A percentile compares a stretch with the other conserved stretches of the same genome.
These are phyloP conservation scores for Naganishia vaughanmartiniae DNA, from an alignment of 768 basidiomycete species.

Conservation along the genomic window DNA sequence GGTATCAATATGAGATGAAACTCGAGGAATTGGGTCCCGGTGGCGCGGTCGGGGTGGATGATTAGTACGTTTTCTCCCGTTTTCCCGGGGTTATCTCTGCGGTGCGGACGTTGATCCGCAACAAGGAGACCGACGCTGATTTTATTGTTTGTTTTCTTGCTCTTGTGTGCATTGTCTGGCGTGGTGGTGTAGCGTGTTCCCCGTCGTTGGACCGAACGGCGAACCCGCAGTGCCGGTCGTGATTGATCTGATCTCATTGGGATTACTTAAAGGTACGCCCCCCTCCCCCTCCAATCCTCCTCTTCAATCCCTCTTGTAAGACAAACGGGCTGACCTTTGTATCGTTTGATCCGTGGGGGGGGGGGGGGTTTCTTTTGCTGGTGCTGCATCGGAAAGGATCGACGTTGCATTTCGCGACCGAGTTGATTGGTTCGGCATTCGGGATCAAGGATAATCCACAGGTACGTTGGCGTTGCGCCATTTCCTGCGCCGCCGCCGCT, in stretches of 20 bases:
- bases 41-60: slow-evolving; percentile 66
- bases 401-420: slow-evolving; percentile 84
- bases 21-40: slow-evolving; percentile 65
- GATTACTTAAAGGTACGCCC: slow-evolving; percentile 65
- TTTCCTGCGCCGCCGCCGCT: too few species aligned
- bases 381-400: slow-evolving; percentile 56
- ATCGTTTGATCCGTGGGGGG: too few species aligned
- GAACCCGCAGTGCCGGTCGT: slow-evolving; percentile 57
- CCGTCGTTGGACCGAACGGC: slow-evolving; percentile 42
- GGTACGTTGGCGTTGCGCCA: too few species aligned
- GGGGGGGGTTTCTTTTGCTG: neutral
- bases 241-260: slow-evolving; percentile 80
- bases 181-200: slow-evolving; percentile 52
- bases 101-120: neutral
- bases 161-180: neutral
- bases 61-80: slow-evolving; percentile 66
- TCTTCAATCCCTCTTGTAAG: too few species aligned
- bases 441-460: slow-evolving; percentile 79
- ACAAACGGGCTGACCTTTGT: too few species aligned
- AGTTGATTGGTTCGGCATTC: slow-evolving; percentile 91
- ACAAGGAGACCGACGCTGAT: neutral
- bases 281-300: too few species aligned
- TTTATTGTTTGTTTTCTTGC: neutral
- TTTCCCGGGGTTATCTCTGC: neutral
- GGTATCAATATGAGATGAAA: slow-evolving; percentile 92